phyloP scores from a whole-genome alignment of 78 protist genomes.

The Planoprotostelium fungivorum region DNA sequence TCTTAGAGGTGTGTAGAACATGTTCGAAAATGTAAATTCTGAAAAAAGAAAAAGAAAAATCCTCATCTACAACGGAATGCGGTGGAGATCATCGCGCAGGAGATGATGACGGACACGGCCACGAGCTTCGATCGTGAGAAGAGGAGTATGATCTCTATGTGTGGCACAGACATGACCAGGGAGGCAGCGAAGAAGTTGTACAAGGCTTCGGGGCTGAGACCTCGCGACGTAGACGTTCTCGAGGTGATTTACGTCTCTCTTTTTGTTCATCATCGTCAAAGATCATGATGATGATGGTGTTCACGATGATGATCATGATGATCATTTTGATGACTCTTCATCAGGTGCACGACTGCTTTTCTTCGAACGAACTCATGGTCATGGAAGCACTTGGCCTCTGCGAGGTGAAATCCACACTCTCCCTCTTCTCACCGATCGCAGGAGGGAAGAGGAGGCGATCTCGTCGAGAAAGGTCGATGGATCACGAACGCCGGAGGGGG shows the following conservation, averaged over 20 bases:
- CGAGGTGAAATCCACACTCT: too few species aligned
- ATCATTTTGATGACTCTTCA: too few species aligned
- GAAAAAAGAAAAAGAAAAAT: not conserved
- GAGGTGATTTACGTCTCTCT: not conserved
- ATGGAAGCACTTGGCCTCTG: slow-evolving; percentile 39
- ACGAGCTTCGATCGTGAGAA: not conserved
- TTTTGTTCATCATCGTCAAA: not conserved
- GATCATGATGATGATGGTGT: not conserved
- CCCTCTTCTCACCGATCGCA: too few species aligned
- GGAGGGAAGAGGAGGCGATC: slow-evolving; percentile 16
- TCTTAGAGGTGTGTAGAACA: slow-evolving; percentile 5
- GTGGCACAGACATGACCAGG: slow-evolving; percentile 20
- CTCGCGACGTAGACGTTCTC: slow-evolving; percentile 20
- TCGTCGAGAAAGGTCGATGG: not conserved
- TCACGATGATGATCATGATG: too few species aligned
- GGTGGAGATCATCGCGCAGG: not conserved
- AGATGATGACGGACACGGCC: not conserved
- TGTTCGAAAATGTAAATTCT: slow-evolving; percentile 5
- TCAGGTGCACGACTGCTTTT: slow-evolving; percentile 58
- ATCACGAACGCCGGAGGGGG: not conserved
- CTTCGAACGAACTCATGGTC: slow-evolving; percentile 39
- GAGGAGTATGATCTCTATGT: not conserved
- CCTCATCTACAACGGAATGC: not conserved
- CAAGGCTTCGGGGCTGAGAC: not conserved
- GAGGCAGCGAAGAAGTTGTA: slow-evolving; percentile 2